Evolutionary conservation across 2,329 filamentous ascomycete genomes (phyloP).

Genomic region (Raffaelea ambrosiae): DNA sequence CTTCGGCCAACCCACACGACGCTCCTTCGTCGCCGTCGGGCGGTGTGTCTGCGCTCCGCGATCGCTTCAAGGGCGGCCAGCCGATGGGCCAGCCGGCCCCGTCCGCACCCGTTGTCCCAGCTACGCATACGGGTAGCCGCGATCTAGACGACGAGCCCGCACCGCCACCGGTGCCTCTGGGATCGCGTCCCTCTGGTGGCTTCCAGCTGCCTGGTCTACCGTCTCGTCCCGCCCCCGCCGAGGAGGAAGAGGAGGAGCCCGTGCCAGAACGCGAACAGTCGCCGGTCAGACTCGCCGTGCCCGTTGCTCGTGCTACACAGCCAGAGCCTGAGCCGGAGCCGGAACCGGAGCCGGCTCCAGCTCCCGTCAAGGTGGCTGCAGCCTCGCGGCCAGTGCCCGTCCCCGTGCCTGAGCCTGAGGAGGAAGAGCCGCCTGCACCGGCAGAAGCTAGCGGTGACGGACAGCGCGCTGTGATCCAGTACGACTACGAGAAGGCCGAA

Average conservation of each 20-base stretch:
- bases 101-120: slow-evolving; percentile 20
- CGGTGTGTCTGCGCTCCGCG: slow-evolving; percentile 65
- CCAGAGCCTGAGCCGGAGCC: slow-evolving; percentile 35
- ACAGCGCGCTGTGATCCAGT: slow-evolving; percentile 71
- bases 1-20: slow-evolving; percentile 28
- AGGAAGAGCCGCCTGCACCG: slow-evolving; percentile 22
- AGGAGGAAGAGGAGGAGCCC: slow-evolving; percentile 49
- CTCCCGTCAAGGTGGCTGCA: slow-evolving; percentile 20
- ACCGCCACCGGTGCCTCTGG: slow-evolving; percentile 52
- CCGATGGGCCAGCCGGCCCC: slow-evolving; percentile 51
- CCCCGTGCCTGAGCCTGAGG: slow-evolving; percentile 45
- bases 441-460: slow-evolving; percentile 26
- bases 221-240: slow-evolving; percentile 42
- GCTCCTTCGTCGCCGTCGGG: slow-evolving; percentile 48
- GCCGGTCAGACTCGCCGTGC: slow-evolving; percentile 78
- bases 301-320: slow-evolving; percentile 58
- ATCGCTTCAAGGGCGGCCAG: slow-evolving; percentile 71
- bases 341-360: slow-evolving; percentile 45
- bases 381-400: slow-evolving; percentile 39
- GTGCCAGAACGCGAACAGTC: slow-evolving; percentile 50
- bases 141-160: slow-evolving; percentile 27
- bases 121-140: slow-evolving; percentile 23
- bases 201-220: slow-evolving; percentile 74
- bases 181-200: slow-evolving; percentile 63
- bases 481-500: slow-evolving; percentile 96